A percentile compares a stretch with the other conserved stretches of the same genome.
Evolutionary conservation across 2,329 filamentous ascomycete species (phyloP).

Genomic region (Fusarium sp.): DNA sequence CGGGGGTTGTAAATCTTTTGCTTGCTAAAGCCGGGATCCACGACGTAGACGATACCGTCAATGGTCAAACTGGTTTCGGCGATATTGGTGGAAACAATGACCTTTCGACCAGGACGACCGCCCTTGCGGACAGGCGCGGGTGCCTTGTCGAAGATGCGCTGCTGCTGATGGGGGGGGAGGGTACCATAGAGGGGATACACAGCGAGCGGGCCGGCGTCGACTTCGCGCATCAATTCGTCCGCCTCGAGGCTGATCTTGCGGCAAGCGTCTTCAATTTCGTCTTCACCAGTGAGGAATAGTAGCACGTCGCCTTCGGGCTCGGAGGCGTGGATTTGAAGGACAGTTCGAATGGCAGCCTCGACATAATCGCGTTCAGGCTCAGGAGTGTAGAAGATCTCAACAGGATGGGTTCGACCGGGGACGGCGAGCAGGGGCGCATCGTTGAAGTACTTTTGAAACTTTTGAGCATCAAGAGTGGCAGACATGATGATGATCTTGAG

Average conservation of each 20-base stretch:
- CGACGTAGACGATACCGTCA: slow-evolving; percentile 98
- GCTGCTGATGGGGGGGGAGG: slow-evolving; percentile 90
- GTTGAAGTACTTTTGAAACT: slow-evolving; percentile 98
- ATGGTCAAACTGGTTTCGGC: slow-evolving; percentile 98
- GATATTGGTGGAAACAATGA: slow-evolving; percentile 96
- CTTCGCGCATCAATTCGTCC: slow-evolving; percentile 91
- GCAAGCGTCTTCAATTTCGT: slow-evolving; percentile 97
- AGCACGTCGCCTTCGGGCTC: slow-evolving; percentile 93
- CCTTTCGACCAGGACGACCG: slow-evolving; percentile 89
- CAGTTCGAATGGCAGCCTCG: slow-evolving; percentile 91
- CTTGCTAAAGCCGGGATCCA: slow-evolving; percentile 99
- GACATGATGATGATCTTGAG: slow-evolving; percentile 99
- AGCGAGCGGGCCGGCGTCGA: slow-evolving; percentile 86
- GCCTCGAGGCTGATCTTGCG: slow-evolving; percentile 90
- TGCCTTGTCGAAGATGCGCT: slow-evolving; percentile 92
- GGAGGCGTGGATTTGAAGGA: slow-evolving; percentile 94
- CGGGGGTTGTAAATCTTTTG: slow-evolving; percentile 99
- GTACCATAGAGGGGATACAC: slow-evolving; percentile 96
- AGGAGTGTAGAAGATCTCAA: slow-evolving; percentile 98
- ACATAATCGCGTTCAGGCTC: slow-evolving; percentile 97
- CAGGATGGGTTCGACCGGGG: slow-evolving; percentile 92
- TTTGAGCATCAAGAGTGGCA: slow-evolving; percentile 94
- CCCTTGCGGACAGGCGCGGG: slow-evolving; percentile 76
- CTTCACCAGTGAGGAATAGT: slow-evolving; percentile 95
- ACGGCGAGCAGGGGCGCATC: slow-evolving; percentile 93